Evolutionary conservation across 371 early-diverging fungal species (phyloP), one percentile per base, ranked within the genome.

Genomic region (Apophysomyces trapeziformis): DNA sequence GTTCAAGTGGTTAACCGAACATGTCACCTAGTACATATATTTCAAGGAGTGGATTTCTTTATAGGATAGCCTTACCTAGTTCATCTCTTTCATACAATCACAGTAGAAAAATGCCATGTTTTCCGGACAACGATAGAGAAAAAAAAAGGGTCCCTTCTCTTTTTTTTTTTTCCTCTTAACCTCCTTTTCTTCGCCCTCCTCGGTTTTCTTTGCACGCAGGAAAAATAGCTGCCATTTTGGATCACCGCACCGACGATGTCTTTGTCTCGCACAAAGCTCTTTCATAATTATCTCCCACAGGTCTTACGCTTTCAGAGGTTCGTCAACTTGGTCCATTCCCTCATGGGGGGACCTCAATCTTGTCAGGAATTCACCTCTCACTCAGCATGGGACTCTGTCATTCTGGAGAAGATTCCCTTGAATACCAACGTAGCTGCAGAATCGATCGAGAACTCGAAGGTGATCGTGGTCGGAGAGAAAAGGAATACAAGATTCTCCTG

Each of bases 401-500:
- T 59, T 85, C 88, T 58, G 76, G 76, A 47, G 85, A 87, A 70
- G 80, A 86, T 63, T 73, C 76, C 62, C 74, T 70, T 60, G 72
- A 76, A 43, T 71, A 71, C 59, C 74, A 80, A 64, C 75, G 79
- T 60, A 87, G 80, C 61, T 69, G 74, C 32, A 82, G 80, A 65
- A 90, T 90, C 58, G 89, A 90, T 60, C 78, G 76, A 41, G 78
- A 85, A 47, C 66, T 89, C 36, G 85, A 86, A 69, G 76, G 85
- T n/a, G 90, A 90, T 38, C 81, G 78, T 44, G 68, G 77, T 26
- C 79, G 77, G 39, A 78, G 85, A 56, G 83, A 83, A 67, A 85
- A 82, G 68, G 87, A 87, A 68, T 87, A 83, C 72, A 87, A 90
- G 66, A 87, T 87, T 39, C 77, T 89, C 18, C 68, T 90, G 36